Evolutionary conservation across 1,284 basidiomycete species (phyloP), one percentile per base, ranked within the genome.

Genomic region (Malassezia globosa): DNA sequence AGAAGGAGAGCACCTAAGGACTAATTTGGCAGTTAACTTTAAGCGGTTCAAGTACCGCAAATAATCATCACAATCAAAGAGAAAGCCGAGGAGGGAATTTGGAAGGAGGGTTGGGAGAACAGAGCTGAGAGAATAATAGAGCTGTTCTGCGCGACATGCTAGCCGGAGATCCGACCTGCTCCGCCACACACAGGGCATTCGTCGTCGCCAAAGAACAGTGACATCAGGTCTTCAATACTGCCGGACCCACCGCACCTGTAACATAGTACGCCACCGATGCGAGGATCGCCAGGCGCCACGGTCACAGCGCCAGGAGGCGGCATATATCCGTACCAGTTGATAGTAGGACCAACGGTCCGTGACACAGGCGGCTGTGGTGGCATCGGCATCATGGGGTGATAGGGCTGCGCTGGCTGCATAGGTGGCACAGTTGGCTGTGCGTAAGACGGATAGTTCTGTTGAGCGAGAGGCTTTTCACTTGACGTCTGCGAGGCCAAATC

Each of bases 31-130:
- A 59, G 55, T 69, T 45, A 63, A 69, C 42, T 70, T 70, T 47
- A 66, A 65, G 60, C 48, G 67, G 13, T 48, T 64, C 36, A 56
- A 63, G 26, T 70, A 70, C 50, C 55, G 67, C 21, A 67, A 70
- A 56, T 70, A 46, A 40, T 3, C 21, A 16, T 3, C n/a, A 1
- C 13, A 21, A 10, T 31, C 29, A 10, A 31, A n/a, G 5, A 44
- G 22, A 7, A 19, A 26, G 39, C 11, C 11, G n/a, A n/a, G n/a
- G n/a, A n/a, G n/a, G n/a, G n/a, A n/a, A n/a, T n/a, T n/a, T n/a
- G n/a, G n/a, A n/a, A n/a, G n/a, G n/a, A n/a, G n/a, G n/a, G n/a
- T n/a, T n/a, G n/a, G n/a, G n/a, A n/a, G n/a, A n/a, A n/a, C n/a
- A n/a, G n/a, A n/a, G n/a, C n/a, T n/a, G n/a, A n/a, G n/a, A n/a